A percentile compares a stretch with the other conserved stretches of the same genome.
These are phyloP conservation scores for Nitzschia putrida DNA, from an alignment of 108 stramenopile genomes.

Conservation along the genomic window DNA sequence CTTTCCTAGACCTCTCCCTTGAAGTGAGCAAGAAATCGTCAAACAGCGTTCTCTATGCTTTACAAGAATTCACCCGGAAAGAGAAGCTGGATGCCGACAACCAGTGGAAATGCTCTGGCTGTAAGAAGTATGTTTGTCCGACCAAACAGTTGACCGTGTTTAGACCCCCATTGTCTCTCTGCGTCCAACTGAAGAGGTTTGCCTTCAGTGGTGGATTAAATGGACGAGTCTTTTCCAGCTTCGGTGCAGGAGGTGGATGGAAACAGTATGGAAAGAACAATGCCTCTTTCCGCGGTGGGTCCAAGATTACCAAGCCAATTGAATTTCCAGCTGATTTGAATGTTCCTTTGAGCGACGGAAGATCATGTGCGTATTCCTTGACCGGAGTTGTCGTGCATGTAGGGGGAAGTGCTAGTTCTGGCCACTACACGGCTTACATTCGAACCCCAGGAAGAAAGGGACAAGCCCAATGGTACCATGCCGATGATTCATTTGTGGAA, in stretches of 20 bases:
- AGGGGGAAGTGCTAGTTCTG: conserved; percentile 71
- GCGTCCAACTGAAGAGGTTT: conserved; percentile 96
- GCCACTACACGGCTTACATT: conserved; percentile 84
- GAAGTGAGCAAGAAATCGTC: conserved; percentile 84
- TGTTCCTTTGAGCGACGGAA: conserved; percentile 75
- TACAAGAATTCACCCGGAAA: conserved; percentile 73
- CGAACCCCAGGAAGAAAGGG: conserved; percentile 51
- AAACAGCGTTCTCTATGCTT: conserved; percentile 62
- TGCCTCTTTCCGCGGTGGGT: conserved; percentile 33
- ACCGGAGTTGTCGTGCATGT: conserved; percentile 82
- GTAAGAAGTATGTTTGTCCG: conserved; percentile 79
- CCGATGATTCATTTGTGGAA: conserved; percentile 82
- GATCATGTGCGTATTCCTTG: conserved; percentile 65
- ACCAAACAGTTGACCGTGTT: conserved; percentile 79
- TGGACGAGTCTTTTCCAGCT: conserved; percentile 1
- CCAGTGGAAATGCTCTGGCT: conserved; percentile 89
- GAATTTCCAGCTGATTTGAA: conserved; percentile 69
- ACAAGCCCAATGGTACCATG: conserved; percentile 63
- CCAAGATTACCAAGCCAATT: conserved; percentile 77
- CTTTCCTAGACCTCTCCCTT: conserved; percentile 92
- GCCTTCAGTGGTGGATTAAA: conserved; percentile 59
- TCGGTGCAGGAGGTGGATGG: conserved; percentile 35
- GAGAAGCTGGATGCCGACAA: conserved; percentile 90
- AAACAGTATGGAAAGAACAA: conserved; percentile 28
- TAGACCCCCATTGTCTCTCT: conserved; percentile 86